Evolutionary conservation across 768 basidiomycete species (phyloP).

Genomic region (Lactarius tabidus): DNA sequence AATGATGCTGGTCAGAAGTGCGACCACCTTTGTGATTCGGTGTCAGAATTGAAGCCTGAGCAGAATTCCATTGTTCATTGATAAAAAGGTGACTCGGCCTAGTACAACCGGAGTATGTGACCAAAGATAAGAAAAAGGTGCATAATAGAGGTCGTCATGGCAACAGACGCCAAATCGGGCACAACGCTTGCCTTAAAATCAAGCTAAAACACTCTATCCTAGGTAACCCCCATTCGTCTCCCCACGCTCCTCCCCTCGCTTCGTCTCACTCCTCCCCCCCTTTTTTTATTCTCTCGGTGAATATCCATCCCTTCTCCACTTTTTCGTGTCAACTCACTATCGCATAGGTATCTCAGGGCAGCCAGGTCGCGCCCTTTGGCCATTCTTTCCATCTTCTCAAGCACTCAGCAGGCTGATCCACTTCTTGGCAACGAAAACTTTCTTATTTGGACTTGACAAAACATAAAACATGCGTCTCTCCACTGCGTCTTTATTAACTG

Average conservation of each 20-base stretch:
- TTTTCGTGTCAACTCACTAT: neutral
- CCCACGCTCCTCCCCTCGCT: too few relatives aligned
- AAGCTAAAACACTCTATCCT: neutral
- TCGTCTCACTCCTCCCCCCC: neutral
- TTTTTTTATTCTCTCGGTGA: conserved; percentile 5
- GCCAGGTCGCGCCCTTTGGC: conserved; percentile 67
- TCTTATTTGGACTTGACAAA: conserved; percentile 30
- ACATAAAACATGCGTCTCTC: conserved; percentile 51
- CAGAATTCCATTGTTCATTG: neutral
- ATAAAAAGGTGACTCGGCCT: too few relatives aligned
- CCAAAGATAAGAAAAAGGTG: too few relatives aligned
- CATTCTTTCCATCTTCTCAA: conserved; percentile 28
- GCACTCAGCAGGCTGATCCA: conserved; percentile 32
- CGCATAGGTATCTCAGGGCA: conserved; percentile 44
- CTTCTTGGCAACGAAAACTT: neutral
- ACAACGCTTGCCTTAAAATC: too few relatives aligned
- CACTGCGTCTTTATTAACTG: conserved; percentile 35
- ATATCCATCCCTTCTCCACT: neutral
- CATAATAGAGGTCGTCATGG: neutral
- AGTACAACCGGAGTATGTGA: too few relatives aligned
- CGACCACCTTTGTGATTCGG: neutral
- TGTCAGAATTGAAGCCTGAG: neutral
- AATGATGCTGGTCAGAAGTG: neutral
- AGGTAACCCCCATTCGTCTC: too few relatives aligned
- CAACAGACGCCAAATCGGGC: neutral